A percentile compares a stretch with the other conserved stretches of the same genome.
Conservation (phyloP, 1,284 basidiomycete species). For the Schizophyllum amplum region DNA sequence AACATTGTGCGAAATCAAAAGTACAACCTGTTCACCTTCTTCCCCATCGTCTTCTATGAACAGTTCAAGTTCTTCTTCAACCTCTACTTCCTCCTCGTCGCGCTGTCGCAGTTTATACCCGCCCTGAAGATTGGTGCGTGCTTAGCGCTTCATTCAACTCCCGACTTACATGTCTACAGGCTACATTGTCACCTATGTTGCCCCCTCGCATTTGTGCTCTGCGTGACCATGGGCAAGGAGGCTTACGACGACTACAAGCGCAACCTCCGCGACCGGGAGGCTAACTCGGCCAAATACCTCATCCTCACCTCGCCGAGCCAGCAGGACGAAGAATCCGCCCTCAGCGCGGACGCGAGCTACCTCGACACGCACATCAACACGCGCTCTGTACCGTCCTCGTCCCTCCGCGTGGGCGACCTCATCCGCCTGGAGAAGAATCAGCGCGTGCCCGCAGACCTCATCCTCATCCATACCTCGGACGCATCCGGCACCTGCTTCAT, state of each 20-base stretch:
- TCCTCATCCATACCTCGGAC: conserved; percentile 85
- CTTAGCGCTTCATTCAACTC: background rate
- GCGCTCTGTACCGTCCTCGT: conserved; percentile 80
- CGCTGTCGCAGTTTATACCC: conserved; percentile 92
- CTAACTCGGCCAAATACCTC: conserved; percentile 90
- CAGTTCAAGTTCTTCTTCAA: conserved; percentile 99
- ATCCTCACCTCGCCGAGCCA: conserved; percentile 48
- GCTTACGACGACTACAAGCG: conserved; percentile 97
- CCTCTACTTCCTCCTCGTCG: conserved; percentile 96
- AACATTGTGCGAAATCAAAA: conserved; percentile 98
- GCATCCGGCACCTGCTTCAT: conserved; percentile 92
- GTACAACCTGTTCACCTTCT: conserved; percentile 91
- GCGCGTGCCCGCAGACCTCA: conserved; percentile 91
- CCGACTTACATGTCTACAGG: conserved; percentile 43
- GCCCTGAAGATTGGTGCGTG: conserved; percentile 86
- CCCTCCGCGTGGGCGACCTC: conserved; percentile 87
- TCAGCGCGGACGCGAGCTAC: conserved; percentile 25
- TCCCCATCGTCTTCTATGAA: conserved; percentile 96
- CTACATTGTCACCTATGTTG: conserved; percentile 94
- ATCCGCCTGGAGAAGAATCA: conserved; percentile 95
- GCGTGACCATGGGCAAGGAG: conserved; percentile 97
- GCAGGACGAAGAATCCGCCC: conserved; percentile 20
- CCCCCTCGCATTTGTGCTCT: conserved; percentile 91
- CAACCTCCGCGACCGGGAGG: conserved; percentile 85
- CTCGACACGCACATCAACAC: conserved; percentile 44